Base-by-base conservation (phyloP, 768 basidiomycete genomes). In the Favolaschia claudopus region DNA sequence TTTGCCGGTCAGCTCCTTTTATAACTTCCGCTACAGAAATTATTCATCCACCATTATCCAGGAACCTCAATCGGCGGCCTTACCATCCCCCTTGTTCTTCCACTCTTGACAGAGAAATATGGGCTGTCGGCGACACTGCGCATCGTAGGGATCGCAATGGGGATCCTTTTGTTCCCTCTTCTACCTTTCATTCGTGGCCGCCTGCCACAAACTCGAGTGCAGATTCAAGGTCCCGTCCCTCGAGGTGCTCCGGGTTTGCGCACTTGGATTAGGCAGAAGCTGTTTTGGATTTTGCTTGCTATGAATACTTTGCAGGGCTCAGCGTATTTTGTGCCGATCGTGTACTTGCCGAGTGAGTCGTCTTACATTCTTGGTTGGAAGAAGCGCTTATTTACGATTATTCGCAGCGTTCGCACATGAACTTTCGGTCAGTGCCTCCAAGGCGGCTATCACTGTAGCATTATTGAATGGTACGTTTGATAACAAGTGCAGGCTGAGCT, bases 31-130 rank as follows among this genome's bases (percentile, higher is more conserved):
- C 46, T 12, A 27, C 20, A 6, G 15, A 53, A 40, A 5, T 0
- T 24, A 19, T 28, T 12, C 42, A n/a, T n/a, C n/a, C n/a, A n/a
- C 42, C 12, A 19, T 14, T 40, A 3, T 32, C 9, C 32, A 69
- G 70, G 70, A 12, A 70, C 74, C 9, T 58, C 64, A n/a, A 49
- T 59, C 7, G 74, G 68, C 28, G 74, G 74, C 13, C 52, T 73
- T 12, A 36, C 69, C 27, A 52, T 73, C 13, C 72, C 72, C 3
- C 63, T 74, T 28, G 59, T 69, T 10, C 43, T 73, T 13, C 70
- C 72, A 4, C 56, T 39, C 5, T 58, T 76, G 15, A 60, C 74
- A 27, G 56, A 31, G n/a, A 37, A 34, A 7, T 70, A 58, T 49
- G 74, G 71, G 14, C 40, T 63, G 12, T 22, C 58, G 14, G 61